These are phyloP conservation scores for Lactarius trivialis DNA, from an alignment of 768 basidiomycete species.

Conservation along the genomic window DNA sequence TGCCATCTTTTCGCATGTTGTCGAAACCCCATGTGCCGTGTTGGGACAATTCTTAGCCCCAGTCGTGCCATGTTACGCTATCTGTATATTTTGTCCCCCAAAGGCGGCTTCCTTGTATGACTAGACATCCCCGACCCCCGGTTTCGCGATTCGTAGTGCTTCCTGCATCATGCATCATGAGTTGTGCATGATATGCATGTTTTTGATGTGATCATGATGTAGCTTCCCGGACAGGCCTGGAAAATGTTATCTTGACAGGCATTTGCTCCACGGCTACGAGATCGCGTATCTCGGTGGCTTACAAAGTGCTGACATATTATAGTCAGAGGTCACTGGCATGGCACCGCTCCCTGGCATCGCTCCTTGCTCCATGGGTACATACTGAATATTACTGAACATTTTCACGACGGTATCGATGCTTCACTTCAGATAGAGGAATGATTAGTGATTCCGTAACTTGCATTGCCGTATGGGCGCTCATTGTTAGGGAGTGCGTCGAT, in stretches of 20 bases:
- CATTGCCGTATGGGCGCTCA: not conserved
- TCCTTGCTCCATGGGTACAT: too few species aligned
- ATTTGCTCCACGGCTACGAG: too few species aligned
- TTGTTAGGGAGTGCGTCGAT: too few species aligned
- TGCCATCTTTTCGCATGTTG: not conserved
- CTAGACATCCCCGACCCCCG: not conserved
- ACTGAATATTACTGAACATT: too few species aligned
- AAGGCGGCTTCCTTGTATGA: constrained; percentile 3
- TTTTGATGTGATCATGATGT: not conserved
- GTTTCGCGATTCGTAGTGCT: not conserved
- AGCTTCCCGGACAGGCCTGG: not conserved
- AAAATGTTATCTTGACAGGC: not conserved
- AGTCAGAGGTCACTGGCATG: too few species aligned
- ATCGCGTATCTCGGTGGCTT: not conserved
- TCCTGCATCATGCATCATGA: too few species aligned
- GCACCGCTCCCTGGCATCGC: too few species aligned
- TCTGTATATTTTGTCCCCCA: constrained; percentile 3
- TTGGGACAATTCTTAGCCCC: not conserved
- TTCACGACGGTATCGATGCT: too few species aligned
- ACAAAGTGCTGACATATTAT: not conserved
- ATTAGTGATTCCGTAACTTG: too few species aligned
- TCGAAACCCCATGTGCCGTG: not conserved
- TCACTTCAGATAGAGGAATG: too few species aligned
- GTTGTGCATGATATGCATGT: not conserved
- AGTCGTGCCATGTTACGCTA: constrained; percentile 2